Evolutionary conservation across 441 rosid species (phyloP).

Genomic region (Erysimum cheiri): DNA sequence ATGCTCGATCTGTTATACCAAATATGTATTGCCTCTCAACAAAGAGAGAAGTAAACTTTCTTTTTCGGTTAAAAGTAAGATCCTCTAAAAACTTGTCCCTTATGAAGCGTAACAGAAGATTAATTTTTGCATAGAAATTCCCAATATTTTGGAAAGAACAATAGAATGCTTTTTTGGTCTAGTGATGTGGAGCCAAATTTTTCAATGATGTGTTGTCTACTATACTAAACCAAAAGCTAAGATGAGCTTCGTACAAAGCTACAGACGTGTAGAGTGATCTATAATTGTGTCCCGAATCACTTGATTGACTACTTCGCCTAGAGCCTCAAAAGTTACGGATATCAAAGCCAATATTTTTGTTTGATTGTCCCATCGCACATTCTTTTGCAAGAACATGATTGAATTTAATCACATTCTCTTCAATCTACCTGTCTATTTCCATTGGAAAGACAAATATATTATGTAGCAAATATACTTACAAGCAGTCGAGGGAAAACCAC

Average conservation of each 20-base stretch:
- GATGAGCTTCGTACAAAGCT: constrained; percentile 18
- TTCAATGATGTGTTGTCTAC: constrained; percentile 13
- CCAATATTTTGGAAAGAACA: not conserved
- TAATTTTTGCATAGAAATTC: not conserved
- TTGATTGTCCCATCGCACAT: not conserved
- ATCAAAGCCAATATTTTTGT: constrained; percentile 2
- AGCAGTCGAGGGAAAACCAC: constrained; percentile 94
- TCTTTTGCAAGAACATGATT: not conserved
- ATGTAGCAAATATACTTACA: constrained; percentile 57
- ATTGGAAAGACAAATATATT: not conserved
- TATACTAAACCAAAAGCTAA: constrained; percentile 5
- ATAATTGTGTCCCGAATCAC: not conserved
- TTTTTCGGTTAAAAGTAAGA: not conserved
- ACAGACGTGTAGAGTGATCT: not conserved
- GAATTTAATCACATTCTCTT: not conserved
- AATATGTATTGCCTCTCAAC: constrained; percentile 14
- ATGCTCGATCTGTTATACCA: not conserved
- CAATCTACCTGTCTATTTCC: not conserved
- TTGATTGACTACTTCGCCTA: constrained; percentile 20
- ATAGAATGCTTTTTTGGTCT: not conserved
- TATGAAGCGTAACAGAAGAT: not conserved
- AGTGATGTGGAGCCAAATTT: constrained; percentile 6
- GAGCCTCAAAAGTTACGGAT: too few relatives aligned
- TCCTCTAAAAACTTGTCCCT: not conserved
- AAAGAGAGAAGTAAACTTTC: not conserved